These are phyloP conservation scores for Lentithecium fluviatile DNA, from an alignment of 495 filamentous ascomycete genomes.

Conservation along the genomic window DNA sequence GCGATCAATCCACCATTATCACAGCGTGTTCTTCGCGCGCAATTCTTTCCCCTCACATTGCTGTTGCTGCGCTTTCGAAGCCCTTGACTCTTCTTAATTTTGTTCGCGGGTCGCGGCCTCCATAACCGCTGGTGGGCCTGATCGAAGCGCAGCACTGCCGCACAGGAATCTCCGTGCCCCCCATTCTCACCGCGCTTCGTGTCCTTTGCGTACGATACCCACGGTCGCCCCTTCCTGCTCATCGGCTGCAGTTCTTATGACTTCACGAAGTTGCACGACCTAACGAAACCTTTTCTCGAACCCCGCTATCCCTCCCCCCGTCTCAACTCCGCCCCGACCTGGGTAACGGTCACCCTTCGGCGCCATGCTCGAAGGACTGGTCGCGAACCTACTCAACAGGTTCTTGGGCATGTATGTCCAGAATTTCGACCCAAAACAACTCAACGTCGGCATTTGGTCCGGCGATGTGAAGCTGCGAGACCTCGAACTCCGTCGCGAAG, in stretches of 20 bases:
- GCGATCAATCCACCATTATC: constrained; percentile 5
- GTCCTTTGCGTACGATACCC: constrained; percentile 18
- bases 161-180: constrained; percentile 14
- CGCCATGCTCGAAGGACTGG: constrained; percentile 66
- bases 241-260: constrained; percentile 19
- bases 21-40: constrained; percentile 21
- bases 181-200: constrained; percentile 5
- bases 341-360: constrained; percentile 42
- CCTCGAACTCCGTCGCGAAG: constrained; percentile 88
- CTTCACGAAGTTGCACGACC: constrained; percentile 27
- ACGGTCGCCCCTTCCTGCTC: constrained; percentile 3
- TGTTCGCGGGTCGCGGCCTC: not conserved
- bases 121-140: not conserved
- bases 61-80: not conserved
- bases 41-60: not conserved
- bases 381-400: constrained; percentile 92
- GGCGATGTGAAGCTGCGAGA: constrained; percentile 92
- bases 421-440: constrained; percentile 94
- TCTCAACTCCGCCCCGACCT: constrained; percentile 25
- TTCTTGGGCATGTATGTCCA: constrained; percentile 99
- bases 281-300: constrained; percentile 16
- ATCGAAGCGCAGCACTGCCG: constrained; percentile 14
- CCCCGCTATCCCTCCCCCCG: constrained; percentile 14
- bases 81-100: not conserved
- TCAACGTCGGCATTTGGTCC: constrained; percentile 97